Base-by-base conservation (phyloP, 176 grass and related monocot genomes). In the Aegilops speltoides region DNA sequence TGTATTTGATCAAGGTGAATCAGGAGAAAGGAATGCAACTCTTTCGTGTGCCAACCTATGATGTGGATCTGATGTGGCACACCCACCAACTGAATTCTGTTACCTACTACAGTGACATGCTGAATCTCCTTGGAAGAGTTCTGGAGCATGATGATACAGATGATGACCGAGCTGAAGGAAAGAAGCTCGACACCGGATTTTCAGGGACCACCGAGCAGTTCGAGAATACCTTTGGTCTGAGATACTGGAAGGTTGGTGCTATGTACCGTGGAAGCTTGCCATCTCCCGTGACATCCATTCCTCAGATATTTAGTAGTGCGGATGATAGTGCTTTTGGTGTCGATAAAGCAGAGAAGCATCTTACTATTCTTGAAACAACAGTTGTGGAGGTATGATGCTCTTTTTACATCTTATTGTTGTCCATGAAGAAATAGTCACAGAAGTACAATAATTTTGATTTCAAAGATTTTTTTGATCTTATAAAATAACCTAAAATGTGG, bases 141-240 rank as follows among this genome's bases (percentile, higher is more conserved):
- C 67, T 98, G 41, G 92, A 96, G 82, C 97, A 98, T 98, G 97
- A 98, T 75, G 97, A 98, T 74, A 93, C 86, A 5, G 97, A 98
- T 3, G 85, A 89, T 34, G 90, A 98, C 85, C 85, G 92, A 91
- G 89, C 92, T 33, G 85, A 91, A 91, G 97, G 97, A 40, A 91
- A 91, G 89, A 98, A 98, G 80, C 92, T 98, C 11, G 90, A 96
- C 94, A 76, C 69, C 8, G 92, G 97, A 34, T 98, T 98, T 87
- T 74, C 43, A 20, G 86, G 86, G 50, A 98, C 94, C 32, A 93
- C 92, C 0, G 64, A 96, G 73, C 93, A 96, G 59, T 98, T 89
- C 70, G 92, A 96, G 87, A 87, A 86, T 76, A 83, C 29, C 68
- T 98, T 96, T 78, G 94, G 97, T 28, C 38, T 87, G 29, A 94